These are phyloP conservation scores for Hawksworthiomyces lignivorus DNA, from an alignment of 2,329 filamentous ascomycete species.

Conservation along the genomic window DNA sequence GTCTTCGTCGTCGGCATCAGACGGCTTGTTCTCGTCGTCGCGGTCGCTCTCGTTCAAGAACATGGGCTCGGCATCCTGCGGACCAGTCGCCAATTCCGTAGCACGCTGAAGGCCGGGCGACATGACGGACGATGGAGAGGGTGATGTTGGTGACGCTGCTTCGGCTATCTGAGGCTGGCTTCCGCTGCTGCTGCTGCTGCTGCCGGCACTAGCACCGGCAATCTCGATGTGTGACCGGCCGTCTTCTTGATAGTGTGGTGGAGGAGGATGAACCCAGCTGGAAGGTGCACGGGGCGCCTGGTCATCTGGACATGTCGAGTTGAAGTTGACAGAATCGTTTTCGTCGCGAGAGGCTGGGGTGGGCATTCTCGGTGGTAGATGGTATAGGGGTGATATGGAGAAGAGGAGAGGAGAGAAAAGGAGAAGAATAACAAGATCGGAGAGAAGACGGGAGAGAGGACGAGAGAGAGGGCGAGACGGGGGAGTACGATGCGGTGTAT, in stretches of 20 bases:
- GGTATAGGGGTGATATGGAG: not conserved
- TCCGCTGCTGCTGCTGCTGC: conserved; percentile 8
- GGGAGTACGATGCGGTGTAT: too few relatives aligned
- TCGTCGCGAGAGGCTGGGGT: conserved; percentile 16
- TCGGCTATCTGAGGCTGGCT: not conserved
- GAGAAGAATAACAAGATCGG: not conserved
- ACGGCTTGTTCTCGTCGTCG: conserved; percentile 21
- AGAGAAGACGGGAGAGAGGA: not conserved
- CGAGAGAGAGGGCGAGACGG: too few relatives aligned
- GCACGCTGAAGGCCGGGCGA: conserved; percentile 33
- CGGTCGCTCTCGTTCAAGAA: conserved; percentile 10
- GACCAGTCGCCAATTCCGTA: not conserved
- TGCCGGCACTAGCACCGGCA: not conserved
- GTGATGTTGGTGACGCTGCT: conserved; percentile 14
- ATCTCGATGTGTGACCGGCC: not conserved
- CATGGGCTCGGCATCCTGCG: conserved; percentile 12
- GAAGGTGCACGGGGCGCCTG: conserved; percentile 21
- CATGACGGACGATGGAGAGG: conserved; percentile 33
- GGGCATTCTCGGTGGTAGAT: conserved; percentile 14
- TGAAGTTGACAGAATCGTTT: conserved; percentile 23
- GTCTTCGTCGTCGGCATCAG: conserved; percentile 21
- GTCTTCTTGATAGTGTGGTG: conserved; percentile 11
- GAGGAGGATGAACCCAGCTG: conserved; percentile 16
- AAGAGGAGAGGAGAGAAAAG: too few relatives aligned
- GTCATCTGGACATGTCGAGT: conserved; percentile 37